Base-by-base conservation (phyloP, 1,284 basidiomycete genomes). In the Singerocomus inundabilis region DNA sequence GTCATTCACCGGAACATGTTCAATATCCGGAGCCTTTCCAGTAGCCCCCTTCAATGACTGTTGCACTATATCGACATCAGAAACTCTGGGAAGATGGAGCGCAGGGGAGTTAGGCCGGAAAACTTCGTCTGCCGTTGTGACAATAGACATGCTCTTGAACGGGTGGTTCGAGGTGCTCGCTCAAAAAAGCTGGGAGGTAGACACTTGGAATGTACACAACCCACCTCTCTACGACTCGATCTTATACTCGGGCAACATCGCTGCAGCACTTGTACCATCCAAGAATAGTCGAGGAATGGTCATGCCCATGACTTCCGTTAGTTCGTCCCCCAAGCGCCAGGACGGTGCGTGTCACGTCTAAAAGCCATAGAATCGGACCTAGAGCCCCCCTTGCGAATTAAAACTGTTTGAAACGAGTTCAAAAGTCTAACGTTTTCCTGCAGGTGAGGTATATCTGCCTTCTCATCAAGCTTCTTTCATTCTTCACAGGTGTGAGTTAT, bases 1-100 rank as follows among this genome's bases (percentile, higher is more conserved):
- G 60, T 94, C 80, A 9, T 75, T 68, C 4, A 93, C 90, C 12
- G 76, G 72, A 28, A 76, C 72, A 62, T 86, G 83, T 57, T 88
- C 85, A 48, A 88, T 85, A 63, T 87, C 84, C 33, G n/a, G 31
- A 32, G 39, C 36, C 24, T 42, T 48, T 33, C 58, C 37, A 32
- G 26, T 4, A 13, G 25, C 29, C n/a, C 48, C 44, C 29, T 49
- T 50, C 15, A 38, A 16, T 31, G 45, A 34, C 42, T 2, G 48
- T 16, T 25, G 40, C 42, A 36, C 34, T 37, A 41, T 36, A 42
- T 48, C 36, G n/a, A 45, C 15, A 39, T 16, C 34, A 41, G 46
- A 44, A 37, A 18, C 35, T 32, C 29, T 24, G 31, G 52, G 43
- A 46, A 35, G 39, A 44, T 9, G 44, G 35, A 42, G n/a, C 12